These are phyloP conservation scores for Prunus mira DNA, from an alignment of 306 rosid species.

Conservation along the genomic window DNA sequence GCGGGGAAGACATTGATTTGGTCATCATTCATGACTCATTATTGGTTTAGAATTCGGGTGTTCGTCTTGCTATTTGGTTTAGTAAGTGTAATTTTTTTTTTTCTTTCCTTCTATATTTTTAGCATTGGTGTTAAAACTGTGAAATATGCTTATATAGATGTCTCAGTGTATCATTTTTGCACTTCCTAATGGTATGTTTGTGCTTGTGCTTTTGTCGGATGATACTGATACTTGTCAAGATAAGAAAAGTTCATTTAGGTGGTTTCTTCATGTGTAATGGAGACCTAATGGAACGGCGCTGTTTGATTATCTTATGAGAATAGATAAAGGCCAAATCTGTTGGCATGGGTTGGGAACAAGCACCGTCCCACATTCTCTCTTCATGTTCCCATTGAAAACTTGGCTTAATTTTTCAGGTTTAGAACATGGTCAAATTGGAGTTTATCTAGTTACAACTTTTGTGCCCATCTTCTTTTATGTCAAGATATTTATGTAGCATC, in stretches of 20 bases:
- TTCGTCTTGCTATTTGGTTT: background rate
- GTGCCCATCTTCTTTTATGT: background rate
- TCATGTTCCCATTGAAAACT: background rate
- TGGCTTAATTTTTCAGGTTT: background rate
- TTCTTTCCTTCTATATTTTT: background rate
- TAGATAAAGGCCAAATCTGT: background rate
- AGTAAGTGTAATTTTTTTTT: background rate
- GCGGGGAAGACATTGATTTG: background rate
- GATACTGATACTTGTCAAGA: background rate
- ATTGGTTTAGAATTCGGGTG: background rate
- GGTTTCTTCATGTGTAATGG: background rate
- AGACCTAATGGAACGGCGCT: background rate
- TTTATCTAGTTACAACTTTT: background rate
- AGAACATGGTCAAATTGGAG: background rate
- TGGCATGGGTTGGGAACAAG: background rate
- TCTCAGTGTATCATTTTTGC: background rate
- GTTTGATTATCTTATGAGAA: background rate
- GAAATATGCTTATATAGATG: background rate
- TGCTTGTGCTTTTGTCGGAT: background rate
- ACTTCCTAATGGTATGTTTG: background rate
- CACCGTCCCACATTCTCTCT: background rate
- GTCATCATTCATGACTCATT: background rate
- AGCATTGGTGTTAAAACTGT: background rate
- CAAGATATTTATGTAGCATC: background rate
- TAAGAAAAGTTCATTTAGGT: background rate